Evolutionary conservation across 345 rosid species (phyloP).

Genomic region (Gossypium herbaceum): DNA sequence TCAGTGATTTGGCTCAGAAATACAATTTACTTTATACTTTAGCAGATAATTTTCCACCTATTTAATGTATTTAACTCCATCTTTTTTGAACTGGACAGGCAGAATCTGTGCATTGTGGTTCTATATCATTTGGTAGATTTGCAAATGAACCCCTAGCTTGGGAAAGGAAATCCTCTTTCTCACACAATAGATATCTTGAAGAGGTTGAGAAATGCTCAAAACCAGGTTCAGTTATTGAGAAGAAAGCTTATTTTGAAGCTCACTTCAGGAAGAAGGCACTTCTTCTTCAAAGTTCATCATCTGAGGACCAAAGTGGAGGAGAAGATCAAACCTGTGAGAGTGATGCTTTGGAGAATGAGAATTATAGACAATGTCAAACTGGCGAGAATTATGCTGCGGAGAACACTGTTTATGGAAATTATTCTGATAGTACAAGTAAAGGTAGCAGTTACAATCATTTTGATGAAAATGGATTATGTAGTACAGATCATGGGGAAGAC

Average conservation of each 20-base stretch:
- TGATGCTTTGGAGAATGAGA: constrained; percentile 23
- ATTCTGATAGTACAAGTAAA: constrained; percentile 17
- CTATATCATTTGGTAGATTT: constrained; percentile 89
- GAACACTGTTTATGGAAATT: constrained; percentile 14
- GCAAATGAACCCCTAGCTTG: constrained; percentile 72
- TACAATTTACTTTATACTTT: background rate
- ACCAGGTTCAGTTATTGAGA: constrained; percentile 75
- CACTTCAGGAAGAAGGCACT: constrained; percentile 78
- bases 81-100: constrained; percentile 37
- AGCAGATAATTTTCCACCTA: background rate
- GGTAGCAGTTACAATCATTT: constrained; percentile 9
- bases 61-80: background rate
- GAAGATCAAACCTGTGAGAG: constrained; percentile 28
- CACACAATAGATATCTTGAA: constrained; percentile 82
- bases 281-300: constrained; percentile 38
- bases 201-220: constrained; percentile 87
- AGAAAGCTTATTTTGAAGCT: constrained; percentile 84
- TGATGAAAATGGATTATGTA: background rate
- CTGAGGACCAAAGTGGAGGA: constrained; percentile 37
- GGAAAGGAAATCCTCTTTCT: constrained; percentile 84
- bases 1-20: background rate
- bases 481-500: background rate
- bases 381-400: constrained; percentile 23
- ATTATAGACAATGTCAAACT: constrained; percentile 25
- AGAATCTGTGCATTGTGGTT: constrained; percentile 70